Evolutionary conservation across 768 basidiomycete genomes (phyloP).

Genomic region (Chalciporus chontae): DNA sequence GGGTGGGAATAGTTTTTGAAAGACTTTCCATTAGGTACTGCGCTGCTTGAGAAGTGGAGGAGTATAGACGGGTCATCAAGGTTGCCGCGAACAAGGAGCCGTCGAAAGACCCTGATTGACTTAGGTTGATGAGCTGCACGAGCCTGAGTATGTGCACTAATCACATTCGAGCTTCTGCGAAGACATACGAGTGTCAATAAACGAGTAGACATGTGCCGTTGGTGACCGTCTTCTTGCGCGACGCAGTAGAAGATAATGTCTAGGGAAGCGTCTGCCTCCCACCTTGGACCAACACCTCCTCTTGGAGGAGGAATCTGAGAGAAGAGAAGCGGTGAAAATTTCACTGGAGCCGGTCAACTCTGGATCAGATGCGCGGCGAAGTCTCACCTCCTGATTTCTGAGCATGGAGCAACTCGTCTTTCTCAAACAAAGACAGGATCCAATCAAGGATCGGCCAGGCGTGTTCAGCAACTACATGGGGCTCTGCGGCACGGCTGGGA

Average conservation of each 20-base stretch:
- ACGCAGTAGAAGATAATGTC: conserved; percentile 42
- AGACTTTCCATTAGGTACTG: conserved; percentile 38
- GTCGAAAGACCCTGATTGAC: conserved; percentile 36
- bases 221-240: conserved; percentile 29
- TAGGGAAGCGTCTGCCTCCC: conserved; percentile 52
- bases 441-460: conserved; percentile 75
- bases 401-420: conserved; percentile 47
- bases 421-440: conserved; percentile 65
- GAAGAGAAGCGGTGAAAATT: conserved; percentile 51
- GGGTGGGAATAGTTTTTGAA: conserved; percentile 31
- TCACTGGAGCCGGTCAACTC: conserved; percentile 27
- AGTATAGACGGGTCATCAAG: conserved; percentile 35
- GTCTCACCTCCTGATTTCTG: conserved; percentile 26
- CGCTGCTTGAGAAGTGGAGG: conserved; percentile 26
- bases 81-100: conserved; percentile 33
- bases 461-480: conserved; percentile 47
- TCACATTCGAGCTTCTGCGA: neutral
- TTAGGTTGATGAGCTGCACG: conserved; percentile 40
- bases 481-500: conserved; percentile 8
- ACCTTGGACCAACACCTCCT: conserved; percentile 44
- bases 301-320: conserved; percentile 57
- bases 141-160: neutral
- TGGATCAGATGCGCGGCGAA: conserved; percentile 2
- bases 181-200: conserved; percentile 31
- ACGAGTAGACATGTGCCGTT: conserved; percentile 33